Evolutionary conservation across 1,139 yeast species (phyloP).

Genomic region (Starmera stellimalicola): DNA sequence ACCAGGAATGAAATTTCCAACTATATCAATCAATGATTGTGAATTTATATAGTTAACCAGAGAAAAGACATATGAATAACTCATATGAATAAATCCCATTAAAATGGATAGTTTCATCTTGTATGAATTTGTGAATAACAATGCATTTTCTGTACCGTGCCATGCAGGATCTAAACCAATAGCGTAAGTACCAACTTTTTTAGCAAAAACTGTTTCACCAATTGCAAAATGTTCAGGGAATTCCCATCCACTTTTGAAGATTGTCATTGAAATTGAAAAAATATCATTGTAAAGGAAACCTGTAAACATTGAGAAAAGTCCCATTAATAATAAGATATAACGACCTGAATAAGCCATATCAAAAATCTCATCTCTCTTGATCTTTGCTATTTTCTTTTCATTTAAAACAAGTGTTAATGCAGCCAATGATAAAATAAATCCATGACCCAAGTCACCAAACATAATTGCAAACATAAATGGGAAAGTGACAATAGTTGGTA

Average conservation of each 20-base stretch:
- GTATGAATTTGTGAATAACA: conserved; percentile 85
- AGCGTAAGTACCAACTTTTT: conserved; percentile 58
- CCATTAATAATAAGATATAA: conserved; percentile 85
- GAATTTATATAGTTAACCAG: conserved; percentile 71
- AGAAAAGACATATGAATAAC: conserved; percentile 79
- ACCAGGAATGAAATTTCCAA: conserved; percentile 94
- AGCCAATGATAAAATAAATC: conserved; percentile 66
- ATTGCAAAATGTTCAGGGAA: conserved; percentile 61
- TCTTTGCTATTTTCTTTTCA: conserved; percentile 53
- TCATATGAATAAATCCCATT: conserved; percentile 94
- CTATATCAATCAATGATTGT: conserved; percentile 69
- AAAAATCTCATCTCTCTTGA: conserved; percentile 84
- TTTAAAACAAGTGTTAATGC: conserved; percentile 61
- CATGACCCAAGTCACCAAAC: conserved; percentile 99
- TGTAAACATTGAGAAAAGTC: conserved; percentile 84
- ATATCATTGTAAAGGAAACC: conserved; percentile 91
- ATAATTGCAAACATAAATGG: conserved; percentile 98
- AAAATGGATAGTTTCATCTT: conserved; percentile 93
- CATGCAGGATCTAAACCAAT: conserved; percentile 91
- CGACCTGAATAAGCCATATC: conserved; percentile 96
- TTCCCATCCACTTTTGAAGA: conserved; percentile 83
- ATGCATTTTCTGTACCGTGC: conserved; percentile 94
- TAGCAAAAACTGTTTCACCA: conserved; percentile 57
- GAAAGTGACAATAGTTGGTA: conserved; percentile 89
- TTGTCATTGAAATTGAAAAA: conserved; percentile 80